Evolutionary conservation across 2,329 filamentous ascomycete genomes (phyloP).

Genomic region (Ploettnerulaceae sp.): DNA sequence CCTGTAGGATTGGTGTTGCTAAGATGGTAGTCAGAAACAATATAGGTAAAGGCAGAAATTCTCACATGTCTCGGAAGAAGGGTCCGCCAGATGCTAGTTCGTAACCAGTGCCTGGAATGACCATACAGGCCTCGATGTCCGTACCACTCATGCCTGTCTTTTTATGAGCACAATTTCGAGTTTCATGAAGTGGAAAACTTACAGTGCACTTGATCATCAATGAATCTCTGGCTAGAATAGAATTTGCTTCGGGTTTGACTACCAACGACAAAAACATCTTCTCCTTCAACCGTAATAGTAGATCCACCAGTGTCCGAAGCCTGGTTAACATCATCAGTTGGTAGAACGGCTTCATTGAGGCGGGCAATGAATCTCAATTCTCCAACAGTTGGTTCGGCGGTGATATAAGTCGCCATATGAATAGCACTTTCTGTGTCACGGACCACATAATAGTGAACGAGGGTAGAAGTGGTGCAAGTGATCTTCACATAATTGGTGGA

Average conservation of each 20-base stretch:
- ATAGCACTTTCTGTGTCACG: slow-evolving; percentile 53
- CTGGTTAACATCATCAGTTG: slow-evolving; percentile 48
- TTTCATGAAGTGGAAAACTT: slow-evolving; percentile 26
- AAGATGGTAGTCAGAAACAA: background rate
- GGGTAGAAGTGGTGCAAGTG: slow-evolving; percentile 52
- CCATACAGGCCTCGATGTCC: slow-evolving; percentile 55
- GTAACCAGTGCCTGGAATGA: slow-evolving; percentile 47
- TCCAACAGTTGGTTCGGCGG: slow-evolving; percentile 48
- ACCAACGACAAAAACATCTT: slow-evolving; percentile 53
- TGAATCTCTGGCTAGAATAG: slow-evolving; percentile 64
- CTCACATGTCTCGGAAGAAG: slow-evolving; percentile 47
- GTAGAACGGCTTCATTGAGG: slow-evolving; percentile 46
- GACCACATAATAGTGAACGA: slow-evolving; percentile 61
- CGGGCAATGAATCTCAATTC: slow-evolving; percentile 63
- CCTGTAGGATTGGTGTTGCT: slow-evolving; percentile 56
- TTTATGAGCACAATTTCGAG: background rate
- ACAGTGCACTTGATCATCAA: slow-evolving; percentile 62
- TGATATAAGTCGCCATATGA: slow-evolving; percentile 57
- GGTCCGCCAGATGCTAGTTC: slow-evolving; percentile 62
- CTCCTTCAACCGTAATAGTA: slow-evolving; percentile 50
- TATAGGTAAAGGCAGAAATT: background rate
- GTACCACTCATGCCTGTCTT: slow-evolving; percentile 41
- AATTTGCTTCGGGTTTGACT: slow-evolving; percentile 65
- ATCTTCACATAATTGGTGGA: slow-evolving; percentile 49
- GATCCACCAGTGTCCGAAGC: slow-evolving; percentile 52